phyloP scores from a whole-genome alignment of 129 eudicot genomes.

The Artemisia tridentata region DNA sequence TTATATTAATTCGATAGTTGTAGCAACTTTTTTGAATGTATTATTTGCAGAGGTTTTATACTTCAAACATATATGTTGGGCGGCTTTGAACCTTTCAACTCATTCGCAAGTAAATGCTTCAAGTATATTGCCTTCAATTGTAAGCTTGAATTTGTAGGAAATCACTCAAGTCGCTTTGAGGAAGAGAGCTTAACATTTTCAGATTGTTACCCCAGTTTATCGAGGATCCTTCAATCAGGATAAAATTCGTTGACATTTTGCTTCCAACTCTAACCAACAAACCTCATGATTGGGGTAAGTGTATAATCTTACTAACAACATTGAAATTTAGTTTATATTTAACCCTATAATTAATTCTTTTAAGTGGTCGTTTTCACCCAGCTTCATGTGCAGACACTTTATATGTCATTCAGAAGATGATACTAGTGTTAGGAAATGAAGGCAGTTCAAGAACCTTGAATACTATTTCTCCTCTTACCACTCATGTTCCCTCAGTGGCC shows the following conservation, averaged over 20 bases:
- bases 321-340: background rate
- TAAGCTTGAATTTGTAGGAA: slow-evolving; percentile 36
- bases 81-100: background rate
- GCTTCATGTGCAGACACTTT: slow-evolving; percentile 61
- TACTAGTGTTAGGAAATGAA: slow-evolving; percentile 44
- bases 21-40: no score
- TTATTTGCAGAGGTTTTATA: no score
- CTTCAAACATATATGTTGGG: background rate
- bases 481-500: slow-evolving; percentile 48
- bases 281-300: no score
- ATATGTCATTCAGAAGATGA: slow-evolving; percentile 51
- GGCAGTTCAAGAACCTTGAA: slow-evolving; percentile 43
- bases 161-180: slow-evolving; percentile 45
- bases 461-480: slow-evolving; percentile 64
- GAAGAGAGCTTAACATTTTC: slow-evolving; percentile 60
- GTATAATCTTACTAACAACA: no score
- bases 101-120: no score
- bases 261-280: no score
- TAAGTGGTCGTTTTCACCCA: slow-evolving; percentile 31
- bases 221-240: no score
- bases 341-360: background rate
- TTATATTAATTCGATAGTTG: background rate
- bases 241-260: no score
- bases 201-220: no score
- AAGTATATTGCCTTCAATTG: background rate